Evolutionary conservation across 495 filamentous ascomycete species (phyloP), one percentile per base, ranked within the genome.

Genomic region (Aspergillus nidulans): DNA sequence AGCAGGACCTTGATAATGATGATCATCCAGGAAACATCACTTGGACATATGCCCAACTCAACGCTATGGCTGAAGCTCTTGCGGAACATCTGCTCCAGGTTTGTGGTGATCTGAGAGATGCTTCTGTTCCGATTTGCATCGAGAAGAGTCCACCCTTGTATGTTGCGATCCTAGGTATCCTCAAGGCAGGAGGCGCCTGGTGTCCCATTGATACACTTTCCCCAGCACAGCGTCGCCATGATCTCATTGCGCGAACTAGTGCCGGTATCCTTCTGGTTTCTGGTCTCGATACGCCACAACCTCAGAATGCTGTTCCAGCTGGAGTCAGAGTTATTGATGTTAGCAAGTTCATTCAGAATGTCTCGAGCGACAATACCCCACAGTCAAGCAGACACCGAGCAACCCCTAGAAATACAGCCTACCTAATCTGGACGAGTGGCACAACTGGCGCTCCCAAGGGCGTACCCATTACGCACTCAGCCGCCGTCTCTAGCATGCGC

Each of bases 381-480:
- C 38, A n/a, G 0, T 34, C 21, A 9, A 58, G 28, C 1, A 38
- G 49, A 24, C 21, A 52, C 20, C 40, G 51, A 39, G 36, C 52
- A 23, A 75, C 48, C 1, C 48, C 63, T 24, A 50, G 57, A 34
- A 78, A 81, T 52, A 82, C 86, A 72, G 85, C 80, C 0, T 76
- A 85, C 32, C 73, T 95, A 36, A 88, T 95, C 42, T 92, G 84
- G 70, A 95, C 89, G n/a, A 81, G 84, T 51, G 90, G 90, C 12
- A 95, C 90, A 7, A 94, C 89, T 0, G 91, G 91, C 1, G 72
- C 94, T 32, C 91, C 91, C 0, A 96, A 96, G 66, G 70, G 70
- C 15, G 69, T 77, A 6, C 55, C 69, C 0, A 59, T 73, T 2
- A 66, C 51, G 10, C 71, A 76, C 34, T 76, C 46, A 67, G 72